These are phyloP conservation scores for Candida sonorensis DNA, from an alignment of 805 yeast genomes.

Conservation along the genomic window DNA sequence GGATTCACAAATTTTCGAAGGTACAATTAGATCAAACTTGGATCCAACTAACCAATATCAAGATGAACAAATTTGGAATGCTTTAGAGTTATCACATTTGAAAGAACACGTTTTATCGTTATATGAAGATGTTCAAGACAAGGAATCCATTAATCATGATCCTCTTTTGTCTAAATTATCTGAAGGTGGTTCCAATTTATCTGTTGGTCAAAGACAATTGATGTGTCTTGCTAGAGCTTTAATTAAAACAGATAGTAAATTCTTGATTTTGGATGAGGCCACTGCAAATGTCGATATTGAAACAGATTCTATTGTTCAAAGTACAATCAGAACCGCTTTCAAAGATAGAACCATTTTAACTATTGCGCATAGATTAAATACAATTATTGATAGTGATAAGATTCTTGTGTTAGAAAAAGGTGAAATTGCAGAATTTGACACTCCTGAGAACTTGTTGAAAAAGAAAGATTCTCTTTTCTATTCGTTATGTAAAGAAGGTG, in stretches of 20 bases:
- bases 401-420: constrained; percentile 75
- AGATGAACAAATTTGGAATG: constrained; percentile 82
- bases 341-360: constrained; percentile 73
- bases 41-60: constrained; percentile 68
- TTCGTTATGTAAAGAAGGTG: constrained; percentile 77
- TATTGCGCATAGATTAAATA: constrained; percentile 79
- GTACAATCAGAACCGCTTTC: constrained; percentile 70
- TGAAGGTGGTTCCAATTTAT: constrained; percentile 54
- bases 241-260: constrained; percentile 47
- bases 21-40: constrained; percentile 75
- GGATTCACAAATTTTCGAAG: constrained; percentile 89
- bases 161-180: constrained; percentile 21
- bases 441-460: constrained; percentile 60
- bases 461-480: constrained; percentile 67
- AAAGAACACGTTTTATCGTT: constrained; percentile 52
- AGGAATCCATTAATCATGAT: constrained; percentile 30
- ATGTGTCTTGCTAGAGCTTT: constrained; percentile 79
- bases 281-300: constrained; percentile 88
- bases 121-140: constrained; percentile 38
- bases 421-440: constrained; percentile 66
- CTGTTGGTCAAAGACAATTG: constrained; percentile 84
- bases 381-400: constrained; percentile 74
- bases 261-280: constrained; percentile 76
- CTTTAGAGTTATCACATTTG: constrained; percentile 71
- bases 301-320: constrained; percentile 71